Conservation (phyloP, 78 protist genomes). For the Dictyostelium intermedium region DNA sequence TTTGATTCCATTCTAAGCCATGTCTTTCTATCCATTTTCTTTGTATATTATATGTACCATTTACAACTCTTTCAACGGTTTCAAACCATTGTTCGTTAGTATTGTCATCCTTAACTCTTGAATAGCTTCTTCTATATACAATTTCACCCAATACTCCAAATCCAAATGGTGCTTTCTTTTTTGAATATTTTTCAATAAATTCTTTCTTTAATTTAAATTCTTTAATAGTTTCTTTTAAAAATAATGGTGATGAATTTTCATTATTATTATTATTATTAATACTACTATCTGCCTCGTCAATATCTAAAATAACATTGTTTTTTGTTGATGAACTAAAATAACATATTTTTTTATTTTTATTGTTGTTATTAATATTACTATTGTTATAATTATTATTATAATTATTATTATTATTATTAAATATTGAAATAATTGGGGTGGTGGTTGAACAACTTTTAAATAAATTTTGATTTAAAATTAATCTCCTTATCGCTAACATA, state of each 20-base stretch:
- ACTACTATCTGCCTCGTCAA: background rate
- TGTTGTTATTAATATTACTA: background rate
- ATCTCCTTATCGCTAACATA: background rate
- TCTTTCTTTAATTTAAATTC: conserved; percentile 5
- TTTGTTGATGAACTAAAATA: background rate
- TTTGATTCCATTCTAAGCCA: conserved; percentile 75
- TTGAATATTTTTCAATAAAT: conserved; percentile 27
- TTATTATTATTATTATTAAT: background rate
- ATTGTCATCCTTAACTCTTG: conserved; percentile 84
- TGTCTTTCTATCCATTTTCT: conserved; percentile 81
- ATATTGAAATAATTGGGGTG: background rate
- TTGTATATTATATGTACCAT: conserved; percentile 92
- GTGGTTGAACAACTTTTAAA: background rate
- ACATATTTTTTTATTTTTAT: background rate
- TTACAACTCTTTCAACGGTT: conserved; percentile 85
- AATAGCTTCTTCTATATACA: conserved; percentile 91
- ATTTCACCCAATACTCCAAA: conserved; percentile 92
- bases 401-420: background rate
- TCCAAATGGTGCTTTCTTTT: conserved; percentile 62
- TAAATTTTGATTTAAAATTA: background rate
- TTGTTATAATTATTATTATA: background rate
- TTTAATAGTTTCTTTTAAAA: background rate
- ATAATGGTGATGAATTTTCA: background rate
- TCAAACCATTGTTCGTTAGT: conserved; percentile 89
- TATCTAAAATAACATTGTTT: background rate